Base-by-base conservation (phyloP, 192 early-diverging fungal species). In the Coemansia sp. region DNA sequence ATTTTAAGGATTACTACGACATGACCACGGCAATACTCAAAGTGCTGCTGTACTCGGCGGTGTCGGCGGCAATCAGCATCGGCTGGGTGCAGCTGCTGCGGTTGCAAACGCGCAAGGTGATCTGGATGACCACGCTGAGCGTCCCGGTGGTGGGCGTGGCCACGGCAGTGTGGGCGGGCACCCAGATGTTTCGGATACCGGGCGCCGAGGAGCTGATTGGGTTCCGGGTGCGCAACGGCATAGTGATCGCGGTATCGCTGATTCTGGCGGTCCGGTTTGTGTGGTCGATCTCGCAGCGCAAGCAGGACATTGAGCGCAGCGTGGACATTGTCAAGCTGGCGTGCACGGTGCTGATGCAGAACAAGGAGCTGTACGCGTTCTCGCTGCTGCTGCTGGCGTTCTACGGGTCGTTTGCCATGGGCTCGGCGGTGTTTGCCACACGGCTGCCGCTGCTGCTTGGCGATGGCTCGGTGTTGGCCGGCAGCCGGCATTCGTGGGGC, bases 71-170 rank as follows among this genome's bases (percentile, higher is more conserved):
- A 0, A 19, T 61, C 14, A 68, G 72, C 41, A 20, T 64, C 5
- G 45, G 47, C 29, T 75, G 72, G 72, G 55, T 75, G 10, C 72
- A 68, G 39, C 27, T 68, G 14, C 35, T 75, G 62, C 72, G 66
- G 31, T 43, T 53, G 34, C 72, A 75, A 45, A 68, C 72, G 17
- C 56, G 62, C 6, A 68, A 62, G 30, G 65, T 68, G 0, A 55
- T 75, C 3, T 75, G 72, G 72, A 58, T 75, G 44, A 75, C 72
- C 4, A 75, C 72, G 0, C 58, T 75, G 50, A 55, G 53, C 5
- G 62, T 68, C 5, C 72, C 72, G 5, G 65, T 75, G 22, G 65
- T 61, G 8, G 58, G 72, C 8, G 35, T 41, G 2, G 57, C 58
- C 8, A 68, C 53, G n/a, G 72, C 72, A 2, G 32, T 75, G 45